Evolutionary conservation across 345 rosid species (phyloP).

Genomic region (Durio zibethinus): DNA sequence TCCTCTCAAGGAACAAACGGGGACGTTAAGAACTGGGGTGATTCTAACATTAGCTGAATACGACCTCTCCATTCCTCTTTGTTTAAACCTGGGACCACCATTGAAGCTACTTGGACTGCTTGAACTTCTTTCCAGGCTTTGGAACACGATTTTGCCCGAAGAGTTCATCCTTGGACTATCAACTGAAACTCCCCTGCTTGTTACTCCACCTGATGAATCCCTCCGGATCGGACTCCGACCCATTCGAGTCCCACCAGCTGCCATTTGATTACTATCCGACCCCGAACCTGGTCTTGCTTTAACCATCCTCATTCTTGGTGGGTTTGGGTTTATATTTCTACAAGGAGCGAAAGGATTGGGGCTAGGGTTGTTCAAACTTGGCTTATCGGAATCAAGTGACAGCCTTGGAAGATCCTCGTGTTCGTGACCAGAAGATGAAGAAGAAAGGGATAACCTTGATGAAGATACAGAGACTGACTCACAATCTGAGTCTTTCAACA

Average conservation of each 20-base stretch:
- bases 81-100: conserved; percentile 75
- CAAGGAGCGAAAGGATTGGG: conserved; percentile 61
- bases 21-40: conserved; percentile 70
- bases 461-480: conserved; percentile 70
- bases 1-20: conserved; percentile 58
- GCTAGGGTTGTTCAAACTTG: conserved; percentile 31
- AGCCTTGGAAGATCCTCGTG: conserved; percentile 78
- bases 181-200: conserved; percentile 64
- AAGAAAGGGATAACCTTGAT: conserved; percentile 79
- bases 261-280: conserved; percentile 18
- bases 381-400: conserved; percentile 79
- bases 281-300: conserved; percentile 37
- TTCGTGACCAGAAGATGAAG: conserved; percentile 87
- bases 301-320: conserved; percentile 63
- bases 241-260: conserved; percentile 22
- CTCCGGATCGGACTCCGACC: conserved; percentile 65
- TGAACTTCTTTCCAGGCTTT: conserved; percentile 87
- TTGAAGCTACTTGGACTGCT: conserved; percentile 96
- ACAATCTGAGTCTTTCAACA: conserved; percentile 60
- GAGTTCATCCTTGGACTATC: conserved; percentile 95
- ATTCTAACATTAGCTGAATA: conserved; percentile 77
- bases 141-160: conserved; percentile 89
- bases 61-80: conserved; percentile 86
- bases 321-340: conserved; percentile 37
- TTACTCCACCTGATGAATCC: conserved; percentile 32